phyloP scores from a whole-genome alignment of 441 rosid genomes.

The Pelargonium cotyledonis region DNA sequence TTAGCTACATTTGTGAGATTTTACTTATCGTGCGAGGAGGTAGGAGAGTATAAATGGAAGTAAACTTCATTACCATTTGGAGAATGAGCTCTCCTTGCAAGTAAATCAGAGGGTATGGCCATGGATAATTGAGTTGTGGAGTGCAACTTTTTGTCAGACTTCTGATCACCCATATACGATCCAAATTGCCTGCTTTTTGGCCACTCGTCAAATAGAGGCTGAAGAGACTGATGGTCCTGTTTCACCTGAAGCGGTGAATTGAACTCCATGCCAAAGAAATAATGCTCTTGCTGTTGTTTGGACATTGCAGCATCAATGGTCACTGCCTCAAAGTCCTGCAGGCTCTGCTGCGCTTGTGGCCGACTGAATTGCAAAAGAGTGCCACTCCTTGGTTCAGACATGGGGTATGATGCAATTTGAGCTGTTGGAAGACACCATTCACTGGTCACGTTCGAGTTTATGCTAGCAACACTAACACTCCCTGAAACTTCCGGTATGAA shows the following conservation, averaged over 20 bases:
- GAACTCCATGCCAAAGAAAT: constrained; percentile 32
- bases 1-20: background rate
- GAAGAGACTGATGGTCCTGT: constrained; percentile 10
- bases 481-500: constrained; percentile 19
- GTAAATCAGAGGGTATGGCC: constrained; percentile 1
- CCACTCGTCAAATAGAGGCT: constrained; percentile 27
- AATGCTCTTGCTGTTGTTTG: constrained; percentile 31
- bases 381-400: constrained; percentile 23
- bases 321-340: constrained; percentile 18
- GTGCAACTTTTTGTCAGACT: background rate
- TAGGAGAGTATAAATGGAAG: background rate
- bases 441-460: constrained; percentile 18
- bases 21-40: background rate
- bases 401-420: constrained; percentile 18
- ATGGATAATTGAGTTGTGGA: background rate
- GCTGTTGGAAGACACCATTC: constrained; percentile 18
- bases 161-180: constrained; percentile 12
- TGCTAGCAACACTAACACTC: constrained; percentile 16
- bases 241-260: constrained; percentile 9
- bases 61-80: background rate
- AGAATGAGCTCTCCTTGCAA: background rate
- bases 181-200: constrained; percentile 27
- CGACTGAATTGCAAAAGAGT: constrained; percentile 16
- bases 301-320: constrained; percentile 18
- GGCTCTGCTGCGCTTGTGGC: constrained; percentile 16